phyloP scores from a whole-genome alignment of 2,329 filamentous ascomycete genomes.

The Epichloe gansuensis region DNA sequence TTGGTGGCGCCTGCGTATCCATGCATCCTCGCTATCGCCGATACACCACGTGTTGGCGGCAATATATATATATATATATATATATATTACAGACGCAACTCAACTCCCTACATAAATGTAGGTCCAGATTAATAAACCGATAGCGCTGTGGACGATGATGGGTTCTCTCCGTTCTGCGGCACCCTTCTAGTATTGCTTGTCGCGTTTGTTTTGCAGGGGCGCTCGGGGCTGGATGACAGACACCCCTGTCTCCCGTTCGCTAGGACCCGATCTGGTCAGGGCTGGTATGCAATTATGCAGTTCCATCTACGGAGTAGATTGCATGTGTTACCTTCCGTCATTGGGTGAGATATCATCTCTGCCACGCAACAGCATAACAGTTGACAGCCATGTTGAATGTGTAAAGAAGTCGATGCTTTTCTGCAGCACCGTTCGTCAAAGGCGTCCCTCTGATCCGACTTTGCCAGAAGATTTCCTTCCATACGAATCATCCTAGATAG shows the following conservation, averaged over 20 bases:
- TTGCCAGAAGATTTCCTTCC: background rate
- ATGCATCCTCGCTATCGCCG: background rate
- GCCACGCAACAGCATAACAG: no score
- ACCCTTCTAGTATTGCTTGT: no score
- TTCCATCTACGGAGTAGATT: background rate
- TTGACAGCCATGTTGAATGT: background rate
- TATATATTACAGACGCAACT: no score
- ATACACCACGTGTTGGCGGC: no score
- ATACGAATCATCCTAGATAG: background rate
- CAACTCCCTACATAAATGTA: no score
- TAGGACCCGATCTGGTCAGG: background rate
- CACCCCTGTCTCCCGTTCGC: background rate
- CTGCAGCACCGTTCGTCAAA: background rate
- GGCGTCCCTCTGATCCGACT: background rate
- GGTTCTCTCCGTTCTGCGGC: no score
- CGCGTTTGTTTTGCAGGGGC: background rate
- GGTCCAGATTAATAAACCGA: no score
- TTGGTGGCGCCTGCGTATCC: background rate
- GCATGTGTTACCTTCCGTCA: background rate
- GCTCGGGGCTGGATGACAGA: background rate
- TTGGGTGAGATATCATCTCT: background rate
- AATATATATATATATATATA: no score
- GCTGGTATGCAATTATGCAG: background rate
- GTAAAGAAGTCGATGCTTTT: background rate
- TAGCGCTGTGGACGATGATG: no score